These are phyloP conservation scores for Chalciporus piperatus DNA, from an alignment of 768 basidiomycete genomes.

Conservation along the genomic window DNA sequence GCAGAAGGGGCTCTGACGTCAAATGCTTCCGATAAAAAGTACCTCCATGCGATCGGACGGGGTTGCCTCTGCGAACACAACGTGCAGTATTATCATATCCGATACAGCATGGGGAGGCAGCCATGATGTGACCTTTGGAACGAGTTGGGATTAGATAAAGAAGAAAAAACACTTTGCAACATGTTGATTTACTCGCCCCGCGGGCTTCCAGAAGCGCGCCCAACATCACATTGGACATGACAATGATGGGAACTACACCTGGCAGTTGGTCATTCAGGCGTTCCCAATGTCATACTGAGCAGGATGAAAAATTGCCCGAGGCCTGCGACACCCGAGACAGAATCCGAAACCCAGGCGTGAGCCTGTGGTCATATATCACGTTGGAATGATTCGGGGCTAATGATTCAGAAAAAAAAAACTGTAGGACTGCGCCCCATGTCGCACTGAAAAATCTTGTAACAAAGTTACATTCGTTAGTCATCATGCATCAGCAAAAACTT, in stretches of 20 bases:
- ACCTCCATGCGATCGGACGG: conserved; percentile 27
- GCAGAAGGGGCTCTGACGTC: conserved; percentile 19
- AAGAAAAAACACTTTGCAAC: neutral
- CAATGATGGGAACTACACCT: conserved; percentile 29
- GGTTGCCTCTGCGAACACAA: conserved; percentile 27
- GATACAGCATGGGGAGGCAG: conserved; percentile 29
- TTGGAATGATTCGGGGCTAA: too few relatives aligned
- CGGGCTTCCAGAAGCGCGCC: conserved; percentile 26
- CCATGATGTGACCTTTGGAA: conserved; percentile 26
- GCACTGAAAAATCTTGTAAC: too few relatives aligned
- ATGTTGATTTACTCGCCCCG: conserved; percentile 22
- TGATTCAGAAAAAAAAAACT: too few relatives aligned
- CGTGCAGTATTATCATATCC: conserved; percentile 24
- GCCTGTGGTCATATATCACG: neutral
- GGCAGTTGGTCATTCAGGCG: too few relatives aligned
- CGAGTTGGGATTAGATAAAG: neutral
- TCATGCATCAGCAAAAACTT: too few relatives aligned
- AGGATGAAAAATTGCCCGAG: too few relatives aligned
- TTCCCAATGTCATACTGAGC: too few relatives aligned
- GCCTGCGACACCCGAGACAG: too few relatives aligned
- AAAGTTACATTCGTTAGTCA: too few relatives aligned
- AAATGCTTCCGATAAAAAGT: conserved; percentile 11
- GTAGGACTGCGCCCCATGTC: too few relatives aligned
- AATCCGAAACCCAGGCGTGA: neutral
- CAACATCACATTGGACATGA: conserved; percentile 33